Evolutionary conservation across 306 rosid genomes (phyloP).

Genomic region (Cucurbita pepo): DNA sequence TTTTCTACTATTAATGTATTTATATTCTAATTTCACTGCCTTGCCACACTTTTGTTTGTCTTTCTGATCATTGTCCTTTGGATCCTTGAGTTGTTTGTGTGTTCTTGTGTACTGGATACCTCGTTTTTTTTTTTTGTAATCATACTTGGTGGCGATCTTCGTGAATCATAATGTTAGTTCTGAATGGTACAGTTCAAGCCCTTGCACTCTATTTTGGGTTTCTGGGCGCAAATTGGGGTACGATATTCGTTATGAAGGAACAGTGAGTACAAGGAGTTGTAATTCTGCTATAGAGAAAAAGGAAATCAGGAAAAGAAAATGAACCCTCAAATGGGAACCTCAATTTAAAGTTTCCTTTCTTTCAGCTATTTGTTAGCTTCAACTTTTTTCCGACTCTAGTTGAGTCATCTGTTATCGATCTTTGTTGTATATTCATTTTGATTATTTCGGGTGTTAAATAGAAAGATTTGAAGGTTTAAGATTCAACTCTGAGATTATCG

Average conservation of each 20-base stretch:
- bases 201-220: not conserved
- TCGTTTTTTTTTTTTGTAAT: not conserved
- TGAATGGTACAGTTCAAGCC: slow-evolving; percentile 6
- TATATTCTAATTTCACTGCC: not conserved
- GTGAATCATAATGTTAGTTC: not conserved
- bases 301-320: not conserved
- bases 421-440: not conserved
- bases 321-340: not conserved
- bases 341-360: not conserved
- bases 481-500: not conserved
- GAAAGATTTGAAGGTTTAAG: not conserved
- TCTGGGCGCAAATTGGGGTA: slow-evolving; percentile 1
- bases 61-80: not conserved
- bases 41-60: not conserved
- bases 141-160: not conserved
- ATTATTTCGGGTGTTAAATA: not conserved
- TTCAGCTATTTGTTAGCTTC: not conserved
- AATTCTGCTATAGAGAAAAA: not conserved
- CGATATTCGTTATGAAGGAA: not conserved
- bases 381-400: not conserved
- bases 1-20: not conserved
- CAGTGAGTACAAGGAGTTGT: not conserved
- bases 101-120: not conserved
- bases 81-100: not conserved
- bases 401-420: not conserved